A percentile compares a stretch with the other conserved stretches of the same genome.
phyloP scores from a whole-genome alignment of 225 moss, liverwort and hornwort species.

The Climacium dendroides region DNA sequence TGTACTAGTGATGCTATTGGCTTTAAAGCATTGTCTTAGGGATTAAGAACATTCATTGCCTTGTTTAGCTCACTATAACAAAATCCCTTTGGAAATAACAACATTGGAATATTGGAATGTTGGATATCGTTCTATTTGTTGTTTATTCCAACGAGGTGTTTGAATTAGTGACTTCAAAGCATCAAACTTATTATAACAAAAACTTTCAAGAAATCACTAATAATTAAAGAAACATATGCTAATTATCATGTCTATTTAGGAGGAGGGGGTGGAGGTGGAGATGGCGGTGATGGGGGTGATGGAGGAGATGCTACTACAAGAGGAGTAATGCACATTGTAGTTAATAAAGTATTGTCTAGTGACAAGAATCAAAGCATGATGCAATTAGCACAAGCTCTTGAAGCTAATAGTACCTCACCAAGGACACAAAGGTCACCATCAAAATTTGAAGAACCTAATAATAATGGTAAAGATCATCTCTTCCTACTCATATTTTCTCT shows the following conservation, averaged over 20 bases:
- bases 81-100: background rate
- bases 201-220: background rate
- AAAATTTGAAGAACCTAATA: background rate
- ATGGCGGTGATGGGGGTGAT: background rate
- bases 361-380: background rate
- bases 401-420: background rate
- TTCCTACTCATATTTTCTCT: no score
- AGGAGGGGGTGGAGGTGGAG: background rate
- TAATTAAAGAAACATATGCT: background rate
- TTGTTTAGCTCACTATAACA: background rate
- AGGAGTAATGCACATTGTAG: background rate
- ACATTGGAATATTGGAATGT: fast-evolving
- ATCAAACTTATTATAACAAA: background rate
- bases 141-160: no score
- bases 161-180: no score
- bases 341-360: background rate
- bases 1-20: background rate
- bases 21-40: background rate
- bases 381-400: background rate
- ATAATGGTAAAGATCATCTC: background rate
- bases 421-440: background rate
- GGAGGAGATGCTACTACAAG: background rate
- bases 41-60: fast-evolving
- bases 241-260: background rate
- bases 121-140: background rate